Conservation (phyloP, 2,329 filamentous ascomycete species). For the Xylariaceae sp. region DNA sequence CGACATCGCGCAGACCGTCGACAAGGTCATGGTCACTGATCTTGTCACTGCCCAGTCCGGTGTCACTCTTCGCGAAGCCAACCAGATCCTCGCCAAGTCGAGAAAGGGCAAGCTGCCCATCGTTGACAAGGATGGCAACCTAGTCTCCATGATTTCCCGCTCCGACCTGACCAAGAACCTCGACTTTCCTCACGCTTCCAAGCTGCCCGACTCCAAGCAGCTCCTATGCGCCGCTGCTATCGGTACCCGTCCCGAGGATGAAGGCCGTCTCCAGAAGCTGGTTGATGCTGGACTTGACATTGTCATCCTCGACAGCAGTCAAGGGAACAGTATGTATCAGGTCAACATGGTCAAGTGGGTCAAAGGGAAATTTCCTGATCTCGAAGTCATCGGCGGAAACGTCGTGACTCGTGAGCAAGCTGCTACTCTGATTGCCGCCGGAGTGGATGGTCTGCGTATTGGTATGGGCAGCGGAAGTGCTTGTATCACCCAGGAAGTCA, state of each 20-base stretch:
- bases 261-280: conserved; percentile 76
- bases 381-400: conserved; percentile 97
- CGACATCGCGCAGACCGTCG: conserved; percentile 66
- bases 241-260: conserved; percentile 91
- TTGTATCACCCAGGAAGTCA: conserved; percentile 99
- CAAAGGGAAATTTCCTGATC: conserved; percentile 77
- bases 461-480: conserved; percentile 98
- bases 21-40: conserved; percentile 91
- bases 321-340: conserved; percentile 98
- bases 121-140: conserved; percentile 76
- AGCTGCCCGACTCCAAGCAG: conserved; percentile 95
- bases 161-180: conserved; percentile 99
- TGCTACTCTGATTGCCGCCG: conserved; percentile 84
- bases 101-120: conserved; percentile 99
- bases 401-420: conserved; percentile 98
- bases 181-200: conserved; percentile 93
- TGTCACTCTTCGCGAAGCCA: conserved; percentile 82
- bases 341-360: conserved; percentile 97
- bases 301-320: conserved; percentile 90
- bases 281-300: conserved; percentile 95
- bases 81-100: conserved; percentile 86
- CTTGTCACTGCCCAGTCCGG: conserved; percentile 83
- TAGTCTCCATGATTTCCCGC: conserved; percentile 87
- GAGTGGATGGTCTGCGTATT: conserved; percentile 93
- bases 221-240: conserved; percentile 93